phyloP scores from a whole-genome alignment of 2,329 filamentous ascomycete genomes.

The Xylaria sp. region DNA sequence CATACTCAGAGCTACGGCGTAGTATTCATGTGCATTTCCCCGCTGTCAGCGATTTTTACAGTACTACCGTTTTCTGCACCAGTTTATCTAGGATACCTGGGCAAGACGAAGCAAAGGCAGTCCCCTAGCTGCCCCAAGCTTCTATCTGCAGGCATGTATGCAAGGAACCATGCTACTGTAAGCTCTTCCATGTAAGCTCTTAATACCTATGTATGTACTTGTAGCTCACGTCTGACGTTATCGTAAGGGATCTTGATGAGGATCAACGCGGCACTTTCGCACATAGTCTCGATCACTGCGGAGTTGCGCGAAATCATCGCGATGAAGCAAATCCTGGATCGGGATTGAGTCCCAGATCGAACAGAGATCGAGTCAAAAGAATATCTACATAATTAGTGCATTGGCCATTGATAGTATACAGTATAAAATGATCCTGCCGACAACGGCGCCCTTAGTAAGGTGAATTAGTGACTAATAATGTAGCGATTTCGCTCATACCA shows the following conservation, averaged over 20 bases:
- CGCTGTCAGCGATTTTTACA: slow-evolving; percentile 10
- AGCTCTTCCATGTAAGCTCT: neutral
- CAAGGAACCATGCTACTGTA: slow-evolving; percentile 5
- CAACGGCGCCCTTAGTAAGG: slow-evolving; percentile 11
- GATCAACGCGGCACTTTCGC: slow-evolving; percentile 31
- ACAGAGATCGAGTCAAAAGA: neutral
- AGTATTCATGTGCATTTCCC: neutral
- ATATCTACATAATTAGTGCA: slow-evolving; percentile 3
- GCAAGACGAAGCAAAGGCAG: slow-evolving; percentile 11
- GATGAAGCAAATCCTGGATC: slow-evolving; percentile 4
- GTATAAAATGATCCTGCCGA: slow-evolving; percentile 5
- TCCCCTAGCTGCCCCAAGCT: slow-evolving; percentile 8
- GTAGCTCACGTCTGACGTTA: slow-evolving; percentile 34
- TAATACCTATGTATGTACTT: slow-evolving; percentile 1
- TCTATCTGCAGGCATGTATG: slow-evolving; percentile 9
- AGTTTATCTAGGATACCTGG: neutral
- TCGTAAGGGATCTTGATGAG: slow-evolving; percentile 21
- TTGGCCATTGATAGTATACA: neutral
- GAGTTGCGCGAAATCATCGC: slow-evolving; percentile 11
- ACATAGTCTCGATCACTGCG: slow-evolving; percentile 2
- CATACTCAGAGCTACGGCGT: too few species aligned
- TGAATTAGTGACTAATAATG: slow-evolving; percentile 1
- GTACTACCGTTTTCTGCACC: neutral
- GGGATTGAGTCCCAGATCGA: neutral
- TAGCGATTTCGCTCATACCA: slow-evolving; percentile 2